Conservation (phyloP, 2,329 filamentous ascomycete species). For the Penicillium brevicompactum region DNA sequence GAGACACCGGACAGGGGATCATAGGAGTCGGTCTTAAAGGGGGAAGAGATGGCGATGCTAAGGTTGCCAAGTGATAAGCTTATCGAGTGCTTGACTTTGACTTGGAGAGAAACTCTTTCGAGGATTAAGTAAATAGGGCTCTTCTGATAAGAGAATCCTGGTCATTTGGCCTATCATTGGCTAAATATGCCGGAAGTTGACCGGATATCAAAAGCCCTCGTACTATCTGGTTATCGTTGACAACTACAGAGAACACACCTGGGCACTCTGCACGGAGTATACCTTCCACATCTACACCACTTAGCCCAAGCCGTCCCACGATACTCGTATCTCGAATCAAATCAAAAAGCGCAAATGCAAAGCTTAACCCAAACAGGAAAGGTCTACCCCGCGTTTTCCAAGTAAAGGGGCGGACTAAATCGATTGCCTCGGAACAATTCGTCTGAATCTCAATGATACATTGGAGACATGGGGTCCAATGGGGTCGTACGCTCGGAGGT, state of each 20-base stretch:
- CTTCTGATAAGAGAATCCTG: neutral
- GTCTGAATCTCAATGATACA: neutral
- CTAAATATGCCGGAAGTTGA: neutral
- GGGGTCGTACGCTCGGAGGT: neutral
- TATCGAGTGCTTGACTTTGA: conserved; percentile 1
- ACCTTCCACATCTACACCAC: too few relatives aligned
- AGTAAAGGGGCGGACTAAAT: neutral
- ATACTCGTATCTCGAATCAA: neutral
- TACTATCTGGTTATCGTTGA: too few relatives aligned
- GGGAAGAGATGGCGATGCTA: conserved; percentile 22
- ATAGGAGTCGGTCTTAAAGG: conserved; percentile 9
- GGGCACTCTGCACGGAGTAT: too few relatives aligned
- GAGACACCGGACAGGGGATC: neutral
- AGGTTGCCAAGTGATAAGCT: conserved; percentile 21
- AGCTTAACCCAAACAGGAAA: neutral
- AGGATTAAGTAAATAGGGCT: neutral
- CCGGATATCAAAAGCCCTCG: neutral
- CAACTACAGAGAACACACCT: too few relatives aligned
- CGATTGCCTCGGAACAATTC: neutral
- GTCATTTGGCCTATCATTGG: neutral
- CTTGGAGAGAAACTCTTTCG: too few relatives aligned
- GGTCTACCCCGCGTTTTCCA: neutral
- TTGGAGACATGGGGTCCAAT: neutral
- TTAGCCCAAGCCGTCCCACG: too few relatives aligned
- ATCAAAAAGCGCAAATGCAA: neutral